Evolutionary conservation across 257 asterid species (phyloP), one percentile per base, ranked within the genome.

Genomic region (Gentiana dahurica): DNA sequence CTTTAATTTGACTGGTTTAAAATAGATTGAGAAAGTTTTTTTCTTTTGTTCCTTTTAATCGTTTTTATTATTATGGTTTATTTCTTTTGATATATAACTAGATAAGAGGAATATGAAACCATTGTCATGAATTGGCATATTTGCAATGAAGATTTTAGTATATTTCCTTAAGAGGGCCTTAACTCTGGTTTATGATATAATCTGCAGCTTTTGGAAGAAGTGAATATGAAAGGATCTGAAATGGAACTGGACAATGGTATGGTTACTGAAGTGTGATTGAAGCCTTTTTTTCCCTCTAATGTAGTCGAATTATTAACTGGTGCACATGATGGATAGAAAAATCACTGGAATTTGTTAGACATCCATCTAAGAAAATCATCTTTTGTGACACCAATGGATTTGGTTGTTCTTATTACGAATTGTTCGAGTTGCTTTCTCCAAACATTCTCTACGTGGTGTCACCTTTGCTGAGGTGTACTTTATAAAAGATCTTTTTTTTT

Each of bases 201-300:
- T 57, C 47, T 71, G 85, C 86, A 90, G 98, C 92, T 87, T 61
- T 69, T 87, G 53, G 81, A 85, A 61, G 98, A 91, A 69, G 87
- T 91, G 12, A 87, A 87, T 72, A 66, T 49, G 57, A 85, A 91
- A 76, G 78, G 82, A 57, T 13, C 77, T 58, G 65, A 76, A 73
- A 64, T 68, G 53, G 85, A 73, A 51, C 66, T 70, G 51, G 81
- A 76, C 43, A 71, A 73, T 57, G 90, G 95, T 84, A 80, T 60
- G 74, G 35, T 34, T 8, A 37, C 71, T 9, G 32, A 24, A n/a
- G 13, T 49, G 7, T 49, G n/a, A 10, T 37, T 36, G 49, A 47
- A 48, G 37, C 34, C 12, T 10, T 50, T 54, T 58, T 69, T 36
- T 57, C 48, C 48, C 61, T 72, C 46, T 62, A 41, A 11, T 47